phyloP scores from a whole-genome alignment of 306 rosid species.

The Hippophae gyantsensis region DNA sequence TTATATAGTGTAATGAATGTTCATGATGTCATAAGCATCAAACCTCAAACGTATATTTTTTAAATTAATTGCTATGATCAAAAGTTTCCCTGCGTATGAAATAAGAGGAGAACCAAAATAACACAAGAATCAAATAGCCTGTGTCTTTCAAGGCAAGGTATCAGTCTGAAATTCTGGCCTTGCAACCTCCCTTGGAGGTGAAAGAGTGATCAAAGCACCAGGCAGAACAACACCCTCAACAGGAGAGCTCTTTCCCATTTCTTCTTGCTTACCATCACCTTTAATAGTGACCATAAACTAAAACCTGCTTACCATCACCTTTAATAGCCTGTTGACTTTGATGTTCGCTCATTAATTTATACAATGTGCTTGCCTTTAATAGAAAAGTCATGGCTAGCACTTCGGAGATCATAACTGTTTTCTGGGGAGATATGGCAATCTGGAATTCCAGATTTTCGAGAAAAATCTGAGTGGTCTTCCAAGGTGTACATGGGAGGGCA shows the following conservation, averaged over 20 bases:
- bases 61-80: too few relatives aligned
- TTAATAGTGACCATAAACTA: too few relatives aligned
- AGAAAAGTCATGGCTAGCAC: conserved; percentile 45
- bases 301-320: conserved; percentile 63
- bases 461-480: conserved; percentile 82
- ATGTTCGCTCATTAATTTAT: conserved; percentile 54
- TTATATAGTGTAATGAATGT: too few relatives aligned
- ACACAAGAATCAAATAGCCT: too few relatives aligned
- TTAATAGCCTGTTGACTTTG: conserved; percentile 62
- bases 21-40: too few relatives aligned
- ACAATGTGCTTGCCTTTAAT: conserved; percentile 70
- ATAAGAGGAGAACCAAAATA: too few relatives aligned
- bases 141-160: conserved; percentile 28
- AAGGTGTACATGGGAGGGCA: conserved; percentile 87
- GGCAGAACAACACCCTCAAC: conserved; percentile 94
- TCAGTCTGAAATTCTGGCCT: conserved; percentile 77
- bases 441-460: conserved; percentile 80
- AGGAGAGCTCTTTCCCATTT: conserved; percentile 72
- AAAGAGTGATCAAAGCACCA: conserved; percentile 79
- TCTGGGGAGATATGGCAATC: conserved; percentile 85
- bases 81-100: too few relatives aligned
- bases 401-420: conserved; percentile 52
- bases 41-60: too few relatives aligned
- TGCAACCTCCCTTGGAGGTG: conserved; percentile 83
- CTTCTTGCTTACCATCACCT: conserved; percentile 72